Evolutionary conservation across 2,329 filamentous ascomycete genomes (phyloP).

Genomic region (Ophiobolus disseminans): DNA sequence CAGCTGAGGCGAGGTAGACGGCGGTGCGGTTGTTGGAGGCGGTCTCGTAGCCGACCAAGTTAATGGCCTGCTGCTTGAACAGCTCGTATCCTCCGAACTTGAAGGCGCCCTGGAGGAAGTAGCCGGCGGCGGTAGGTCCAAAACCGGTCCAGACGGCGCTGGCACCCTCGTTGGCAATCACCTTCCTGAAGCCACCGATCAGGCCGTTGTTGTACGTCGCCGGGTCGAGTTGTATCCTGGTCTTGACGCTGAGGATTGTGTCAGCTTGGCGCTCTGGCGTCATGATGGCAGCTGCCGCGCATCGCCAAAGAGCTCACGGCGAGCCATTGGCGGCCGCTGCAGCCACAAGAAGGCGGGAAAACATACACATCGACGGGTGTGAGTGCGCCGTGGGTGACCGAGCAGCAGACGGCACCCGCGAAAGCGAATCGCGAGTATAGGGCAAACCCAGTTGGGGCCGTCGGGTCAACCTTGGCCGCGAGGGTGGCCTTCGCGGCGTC

Average conservation of each 20-base stretch:
- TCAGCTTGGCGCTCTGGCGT: constrained; percentile 34
- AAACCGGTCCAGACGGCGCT: constrained; percentile 85
- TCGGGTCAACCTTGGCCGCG: constrained; percentile 53
- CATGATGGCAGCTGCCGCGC: constrained; percentile 18
- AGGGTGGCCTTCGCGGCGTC: constrained; percentile 59
- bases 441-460: constrained; percentile 66
- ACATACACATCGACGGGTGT: constrained; percentile 99
- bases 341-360: constrained; percentile 11
- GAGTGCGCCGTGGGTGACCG: constrained; percentile 93
- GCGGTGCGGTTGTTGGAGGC: constrained; percentile 80
- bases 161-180: constrained; percentile 78
- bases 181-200: constrained; percentile 85
- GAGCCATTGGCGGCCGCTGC: constrained; percentile 36
- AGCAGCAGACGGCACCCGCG: constrained; percentile 97
- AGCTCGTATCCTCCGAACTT: constrained; percentile 96
- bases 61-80: constrained; percentile 93
- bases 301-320: constrained; percentile 13
- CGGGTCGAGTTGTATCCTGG: constrained; percentile 91
- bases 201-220: constrained; percentile 87
- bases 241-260: constrained; percentile 76
- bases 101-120: constrained; percentile 93
- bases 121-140: constrained; percentile 85
- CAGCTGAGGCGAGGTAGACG: constrained; percentile 76
- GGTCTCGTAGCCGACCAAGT: constrained; percentile 71
- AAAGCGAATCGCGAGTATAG: constrained; percentile 98